Evolutionary conservation across 805 yeast genomes (phyloP).

Genomic region (Metschnikowia kofuensis): DNA sequence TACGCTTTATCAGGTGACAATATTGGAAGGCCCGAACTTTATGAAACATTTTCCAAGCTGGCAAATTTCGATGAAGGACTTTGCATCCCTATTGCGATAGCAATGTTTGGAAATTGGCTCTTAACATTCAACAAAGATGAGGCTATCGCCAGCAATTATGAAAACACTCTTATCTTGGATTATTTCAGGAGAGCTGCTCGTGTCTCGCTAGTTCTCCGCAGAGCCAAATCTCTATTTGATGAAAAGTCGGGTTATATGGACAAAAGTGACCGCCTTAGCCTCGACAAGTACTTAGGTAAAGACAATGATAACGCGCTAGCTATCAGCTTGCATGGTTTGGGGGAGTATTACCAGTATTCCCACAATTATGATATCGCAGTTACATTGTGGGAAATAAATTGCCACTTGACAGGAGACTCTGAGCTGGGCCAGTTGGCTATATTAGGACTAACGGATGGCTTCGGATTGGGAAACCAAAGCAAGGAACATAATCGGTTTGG

Average conservation of each 20-base stretch:
- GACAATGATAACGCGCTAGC: slow-evolving; percentile 19
- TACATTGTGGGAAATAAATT: slow-evolving; percentile 22
- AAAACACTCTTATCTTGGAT: slow-evolving; percentile 20
- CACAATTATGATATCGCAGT: slow-evolving; percentile 19
- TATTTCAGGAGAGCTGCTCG: slow-evolving; percentile 22
- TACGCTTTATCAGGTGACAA: slow-evolving; percentile 17
- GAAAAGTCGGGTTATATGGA: background rate
- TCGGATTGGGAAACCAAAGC: slow-evolving; percentile 21
- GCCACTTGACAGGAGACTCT: slow-evolving; percentile 20
- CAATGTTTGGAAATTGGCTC: slow-evolving; percentile 27
- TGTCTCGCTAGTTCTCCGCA: slow-evolving; percentile 17
- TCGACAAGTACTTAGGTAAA: slow-evolving; percentile 15
- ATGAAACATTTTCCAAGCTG: slow-evolving; percentile 17
- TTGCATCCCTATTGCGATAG: slow-evolving; percentile 22
- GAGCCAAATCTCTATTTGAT: slow-evolving; percentile 12
- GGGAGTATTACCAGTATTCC: slow-evolving; percentile 19
- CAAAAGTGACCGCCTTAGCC: slow-evolving; percentile 2
- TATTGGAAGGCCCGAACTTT: slow-evolving; percentile 16
- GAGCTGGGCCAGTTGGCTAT: slow-evolving; percentile 24
- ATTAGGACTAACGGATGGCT: slow-evolving; percentile 21
- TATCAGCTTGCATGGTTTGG: slow-evolving; percentile 18
- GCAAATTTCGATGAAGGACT: slow-evolving; percentile 17
- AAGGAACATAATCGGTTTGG: slow-evolving; percentile 21
- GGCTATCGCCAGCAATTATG: slow-evolving; percentile 17
- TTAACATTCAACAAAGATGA: slow-evolving; percentile 18